Evolutionary conservation across 139 green algal genomes (phyloP).

Genomic region (Deuterostichococcus epilithicus): DNA sequence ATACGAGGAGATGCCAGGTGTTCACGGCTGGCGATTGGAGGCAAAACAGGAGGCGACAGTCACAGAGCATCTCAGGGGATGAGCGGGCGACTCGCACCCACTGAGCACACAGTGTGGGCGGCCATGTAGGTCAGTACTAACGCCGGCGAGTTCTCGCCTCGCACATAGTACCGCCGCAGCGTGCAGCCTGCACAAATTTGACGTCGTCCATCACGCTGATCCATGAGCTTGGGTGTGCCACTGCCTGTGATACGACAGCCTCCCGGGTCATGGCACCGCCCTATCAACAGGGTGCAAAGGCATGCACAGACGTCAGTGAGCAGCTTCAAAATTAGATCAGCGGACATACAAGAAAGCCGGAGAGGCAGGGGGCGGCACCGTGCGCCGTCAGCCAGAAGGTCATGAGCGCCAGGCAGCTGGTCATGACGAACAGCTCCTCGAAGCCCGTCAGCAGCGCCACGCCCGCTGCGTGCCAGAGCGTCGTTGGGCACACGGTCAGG

Average conservation of each 20-base stretch:
- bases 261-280: too few relatives aligned
- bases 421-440: conserved; percentile 5
- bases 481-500: background rate
- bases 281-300: background rate
- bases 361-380: background rate
- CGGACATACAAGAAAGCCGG: background rate
- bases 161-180: background rate
- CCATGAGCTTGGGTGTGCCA: too few relatives aligned
- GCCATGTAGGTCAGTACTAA: background rate
- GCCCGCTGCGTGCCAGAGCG: background rate
- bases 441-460: conserved; percentile 3
- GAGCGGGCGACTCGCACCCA: too few relatives aligned
- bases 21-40: background rate
- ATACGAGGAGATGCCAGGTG: too few relatives aligned
- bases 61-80: too few relatives aligned
- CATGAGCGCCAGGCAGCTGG: background rate
- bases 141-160: background rate
- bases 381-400: background rate
- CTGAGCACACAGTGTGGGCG: background rate
- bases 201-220: too few relatives aligned
- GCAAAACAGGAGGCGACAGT: background rate
- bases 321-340: background rate
- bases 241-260: too few relatives aligned
- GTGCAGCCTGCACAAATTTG: background rate
- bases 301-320: background rate